Base-by-base conservation (phyloP, 176 grass and related monocot species). In the Poa annua region DNA sequence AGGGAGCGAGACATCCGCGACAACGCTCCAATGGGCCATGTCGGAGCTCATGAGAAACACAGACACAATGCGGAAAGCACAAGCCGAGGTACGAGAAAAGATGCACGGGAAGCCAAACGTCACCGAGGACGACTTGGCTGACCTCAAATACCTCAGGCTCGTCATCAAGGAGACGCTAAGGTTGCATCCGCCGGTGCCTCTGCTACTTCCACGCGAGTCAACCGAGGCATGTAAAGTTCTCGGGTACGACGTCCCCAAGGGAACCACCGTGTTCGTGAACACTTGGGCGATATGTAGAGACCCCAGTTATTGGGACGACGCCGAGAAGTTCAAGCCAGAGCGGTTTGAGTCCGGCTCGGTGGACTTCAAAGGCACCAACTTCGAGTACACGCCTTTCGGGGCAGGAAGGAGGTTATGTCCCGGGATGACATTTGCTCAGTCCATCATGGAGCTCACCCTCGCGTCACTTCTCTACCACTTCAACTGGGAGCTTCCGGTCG, bases 151-250 rank as follows among this genome's bases (percentile, higher is more conserved):
- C 65, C n/a, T 91, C 7, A 72, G 76, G 36, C 80, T 78, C 6
- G 81, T 84, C 7, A 78, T 85, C 29, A 90, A 90, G 62, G 91
- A 93, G 55, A 86, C 85, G 14, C 26, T 87, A n/a, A 35, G 91
- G 65, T 21, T 92, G 54, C 87, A 92, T 22, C 80, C 91, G 0
- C 14, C 87, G 0, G 81, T 62, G 4, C 81, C 87, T 0, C 24
- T 90, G 45, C 20, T 76, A 0, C 26, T 85, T 9, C 84, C 60
- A 0, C 72, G 91, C 1, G 84, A 87, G 53, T 54, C 76, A 15
- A 81, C 6, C 4, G 49, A 87, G 50, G 3, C 76, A 12, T 75
- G 80, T 56, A 73, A 62, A 12, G 71, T 92, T 1, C 42, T 77
- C 3, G 87, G 84, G 0, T 92, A 87, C 56, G 75, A 79, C 15